Base-by-base conservation (phyloP, 2,329 filamentous ascomycete genomes). In the Thielaviopsis populi region DNA sequence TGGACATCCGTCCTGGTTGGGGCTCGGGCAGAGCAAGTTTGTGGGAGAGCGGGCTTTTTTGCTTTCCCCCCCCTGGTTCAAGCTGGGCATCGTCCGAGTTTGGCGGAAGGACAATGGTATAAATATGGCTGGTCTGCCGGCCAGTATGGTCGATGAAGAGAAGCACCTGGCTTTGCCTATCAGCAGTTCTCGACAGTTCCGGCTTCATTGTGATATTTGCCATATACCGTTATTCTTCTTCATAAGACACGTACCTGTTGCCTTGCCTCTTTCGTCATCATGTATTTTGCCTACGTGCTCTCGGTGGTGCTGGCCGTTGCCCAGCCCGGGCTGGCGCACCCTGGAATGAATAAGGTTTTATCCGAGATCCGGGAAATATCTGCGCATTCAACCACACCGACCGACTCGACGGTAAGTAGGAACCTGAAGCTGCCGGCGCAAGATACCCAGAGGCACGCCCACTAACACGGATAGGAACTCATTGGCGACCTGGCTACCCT, bases 401-500 rank as follows among this genome's bases (percentile, higher is more conserved):
- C 46, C n/a, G 27, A 61, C 19, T 61, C 63, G 37, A 64, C 58
- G 43, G 60, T 58, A 59, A 58, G 63, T 61, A 15, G 15, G 10
- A 22, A 50, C 22, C 17, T 13, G 43, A 19, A 1, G 3, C 37
- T n/a, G 7, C 30, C 2, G 7, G 15, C n/a, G 15, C 40, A 24
- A 42, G 10, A 24, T n/a, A 11, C 11, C 13, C 24, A 15, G 40
- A 61, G 5, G 2, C 19, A 27, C 19, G 5, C 22, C 27, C 24
- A 46, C 30, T 42, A 10, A 30, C 42, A 7, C 10, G n/a, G 17
- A n/a, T 19, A 66, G 65, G 70, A 70, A 50, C 68, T 74, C 37
- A 69, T 79, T 11, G 77, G 76, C 15, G 76, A 79, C 64, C 73
- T 79, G 10, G 66, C 68, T 22, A 69, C 63, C 0, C 68, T 75